Evolutionary conservation across 2,329 filamentous ascomycete species (phyloP).

Genomic region (Chrysoporthe deuterocubensis): DNA sequence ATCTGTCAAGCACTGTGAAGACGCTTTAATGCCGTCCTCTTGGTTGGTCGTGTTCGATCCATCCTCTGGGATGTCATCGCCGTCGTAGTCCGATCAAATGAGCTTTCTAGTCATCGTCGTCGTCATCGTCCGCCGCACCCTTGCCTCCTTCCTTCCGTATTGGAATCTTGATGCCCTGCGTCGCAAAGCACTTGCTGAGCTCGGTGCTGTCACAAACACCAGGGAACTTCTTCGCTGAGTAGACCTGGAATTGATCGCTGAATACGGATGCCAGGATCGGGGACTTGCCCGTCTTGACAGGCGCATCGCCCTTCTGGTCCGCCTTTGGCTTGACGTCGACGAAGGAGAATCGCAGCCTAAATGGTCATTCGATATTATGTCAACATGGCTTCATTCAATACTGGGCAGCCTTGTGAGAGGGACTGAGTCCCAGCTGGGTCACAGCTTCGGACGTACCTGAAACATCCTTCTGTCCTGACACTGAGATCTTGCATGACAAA

Average conservation of each 20-base stretch:
- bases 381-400: neutral
- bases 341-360: constrained; percentile 71
- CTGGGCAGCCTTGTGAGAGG: neutral
- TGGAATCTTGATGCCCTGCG: constrained; percentile 94
- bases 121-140: constrained; percentile 52
- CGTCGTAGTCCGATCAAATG: neutral
- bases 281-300: constrained; percentile 74
- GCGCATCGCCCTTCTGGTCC: constrained; percentile 24
- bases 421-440: neutral
- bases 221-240: constrained; percentile 96
- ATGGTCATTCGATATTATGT: neutral
- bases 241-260: constrained; percentile 89
- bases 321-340: constrained; percentile 69
- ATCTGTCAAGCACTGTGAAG: neutral
- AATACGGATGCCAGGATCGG: constrained; percentile 85
- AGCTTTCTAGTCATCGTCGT: constrained; percentile 40
- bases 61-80: too few relatives aligned
- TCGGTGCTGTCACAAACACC: constrained; percentile 93
- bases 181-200: constrained; percentile 89
- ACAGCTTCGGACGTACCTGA: constrained; percentile 64
- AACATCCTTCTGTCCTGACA: constrained; percentile 88
- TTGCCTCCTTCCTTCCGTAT: constrained; percentile 81
- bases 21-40: neutral
- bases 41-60: neutral
- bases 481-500: constrained; percentile 96